phyloP scores from a whole-genome alignment of 2,329 filamentous ascomycete genomes.

The Zymoseptoria passerinii region DNA sequence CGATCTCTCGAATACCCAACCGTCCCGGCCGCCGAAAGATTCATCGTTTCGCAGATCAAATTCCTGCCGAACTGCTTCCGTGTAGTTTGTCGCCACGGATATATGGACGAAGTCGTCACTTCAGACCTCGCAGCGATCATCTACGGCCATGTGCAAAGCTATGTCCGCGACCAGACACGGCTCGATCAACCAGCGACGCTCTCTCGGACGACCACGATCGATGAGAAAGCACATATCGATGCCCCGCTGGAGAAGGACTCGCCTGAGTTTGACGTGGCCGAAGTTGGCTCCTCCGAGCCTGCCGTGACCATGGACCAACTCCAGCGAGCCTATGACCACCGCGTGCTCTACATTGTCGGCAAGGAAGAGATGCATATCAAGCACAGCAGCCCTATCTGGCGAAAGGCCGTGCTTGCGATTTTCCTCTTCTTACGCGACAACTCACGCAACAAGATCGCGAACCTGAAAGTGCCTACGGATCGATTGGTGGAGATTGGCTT shows the following conservation, averaged over 20 bases:
- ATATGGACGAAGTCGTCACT: constrained; percentile 62
- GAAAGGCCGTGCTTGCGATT: constrained; percentile 42
- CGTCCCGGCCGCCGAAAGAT: constrained; percentile 42
- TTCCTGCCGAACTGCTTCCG: constrained; percentile 57
- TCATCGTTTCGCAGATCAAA: constrained; percentile 37
- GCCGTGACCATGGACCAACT: constrained; percentile 17
- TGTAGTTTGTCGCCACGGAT: constrained; percentile 62
- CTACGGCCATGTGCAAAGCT: constrained; percentile 44
- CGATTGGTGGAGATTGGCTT: constrained; percentile 61
- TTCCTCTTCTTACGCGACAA: constrained; percentile 62
- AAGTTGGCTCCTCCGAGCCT: not conserved
- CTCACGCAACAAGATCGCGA: constrained; percentile 57
- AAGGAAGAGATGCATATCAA: constrained; percentile 53
- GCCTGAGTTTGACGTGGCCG: not conserved
- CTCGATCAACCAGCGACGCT: not conserved
- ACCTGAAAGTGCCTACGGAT: constrained; percentile 51
- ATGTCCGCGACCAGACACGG: constrained; percentile 9
- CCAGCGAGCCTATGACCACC: constrained; percentile 37
- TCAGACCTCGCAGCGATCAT: constrained; percentile 54
- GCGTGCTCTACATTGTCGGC: constrained; percentile 48
- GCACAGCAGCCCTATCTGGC: constrained; percentile 34
- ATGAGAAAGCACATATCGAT: not conserved
- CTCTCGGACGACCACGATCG: not conserved
- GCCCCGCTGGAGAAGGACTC: not conserved
- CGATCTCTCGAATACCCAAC: constrained; percentile 54